Base-by-base conservation (phyloP, 148 eudicot species). In the Amaranthus hypochondriacus region DNA sequence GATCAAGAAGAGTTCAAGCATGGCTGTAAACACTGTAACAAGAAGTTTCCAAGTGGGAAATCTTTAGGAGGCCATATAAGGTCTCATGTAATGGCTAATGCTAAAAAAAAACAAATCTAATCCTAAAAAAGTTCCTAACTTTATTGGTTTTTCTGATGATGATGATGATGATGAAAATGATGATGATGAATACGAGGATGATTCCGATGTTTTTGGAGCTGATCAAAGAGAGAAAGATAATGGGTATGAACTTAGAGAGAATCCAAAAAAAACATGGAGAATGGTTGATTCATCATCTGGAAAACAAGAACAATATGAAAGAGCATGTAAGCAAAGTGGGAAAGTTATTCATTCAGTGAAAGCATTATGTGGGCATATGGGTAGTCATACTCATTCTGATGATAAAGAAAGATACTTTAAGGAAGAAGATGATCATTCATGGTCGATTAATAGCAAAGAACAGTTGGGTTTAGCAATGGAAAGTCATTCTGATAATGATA, bases 351-450 rank as follows among this genome's bases (percentile, higher is more conserved):
- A 87, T 42, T 95, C 98, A 0, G 43, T 86, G 68, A 95, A 94
- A 66, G 98, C 98, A 48, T 78, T 94, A 43, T 94, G 97, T 82
- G 97, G 96, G 28, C 98, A 94, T 78, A 94, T 94, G 98, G 92
- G 97, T 52, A 87, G 87, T 58, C 98, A 93, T 68, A 81, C 96
- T 3, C 18, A 18, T 18, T 18, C 18, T 18, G 18, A 18, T 18
- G 90, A 88, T 11, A 89, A 77, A 77, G 96, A 92, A 2, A 86
- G 79, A 74, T 60, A 69, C 56, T 83, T 86, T 61, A 66, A 78
- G 5, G 69, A 67, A 8, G 83, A 83, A 0, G 83, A 83, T 54
- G 81, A 83, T 21, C 21, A 55, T 48, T 77, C 80, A 49, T 83
- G 83, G 83, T 77, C 77, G 21, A 80, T 81, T 76, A 81, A 76